Evolutionary conservation across 73 alveolate genomes (phyloP).

Genomic region (Stentor roeselii): DNA sequence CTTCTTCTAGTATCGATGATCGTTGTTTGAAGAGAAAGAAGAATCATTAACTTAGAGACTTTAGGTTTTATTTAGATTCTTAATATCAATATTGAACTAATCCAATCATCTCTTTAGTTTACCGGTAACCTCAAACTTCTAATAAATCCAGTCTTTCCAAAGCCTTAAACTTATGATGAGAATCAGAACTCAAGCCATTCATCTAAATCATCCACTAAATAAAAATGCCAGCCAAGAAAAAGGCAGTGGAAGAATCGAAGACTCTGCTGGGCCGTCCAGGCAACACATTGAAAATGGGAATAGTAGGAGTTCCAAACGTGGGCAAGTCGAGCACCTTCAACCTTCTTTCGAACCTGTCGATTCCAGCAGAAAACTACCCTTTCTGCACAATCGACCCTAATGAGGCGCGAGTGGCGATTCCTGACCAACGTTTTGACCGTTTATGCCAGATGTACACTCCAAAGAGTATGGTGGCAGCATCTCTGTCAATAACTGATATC

Average conservation of each 20-base stretch:
- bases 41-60: no score
- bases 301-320: conserved; percentile 98
- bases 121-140: no score
- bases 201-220: no score
- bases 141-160: no score
- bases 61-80: no score
- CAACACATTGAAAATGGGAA: conserved; percentile 93
- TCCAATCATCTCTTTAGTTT: no score
- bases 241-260: conserved; percentile 81
- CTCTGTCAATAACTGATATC: conserved; percentile 86
- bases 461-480: conserved; percentile 85
- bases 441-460: conserved; percentile 83
- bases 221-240: conserved; percentile 89
- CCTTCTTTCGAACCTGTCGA: conserved; percentile 71
- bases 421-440: conserved; percentile 91
- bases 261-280: conserved; percentile 92
- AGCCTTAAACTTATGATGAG: no score
- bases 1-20: no score
- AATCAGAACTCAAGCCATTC: no score
- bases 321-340: conserved; percentile 96
- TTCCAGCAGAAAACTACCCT: conserved; percentile 98
- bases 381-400: conserved; percentile 99
- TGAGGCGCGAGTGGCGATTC: conserved; percentile 92
- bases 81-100: no score
- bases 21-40: no score